Evolutionary conservation across 768 basidiomycete genomes (phyloP).

Genomic region (Xanthoconium purpureum): DNA sequence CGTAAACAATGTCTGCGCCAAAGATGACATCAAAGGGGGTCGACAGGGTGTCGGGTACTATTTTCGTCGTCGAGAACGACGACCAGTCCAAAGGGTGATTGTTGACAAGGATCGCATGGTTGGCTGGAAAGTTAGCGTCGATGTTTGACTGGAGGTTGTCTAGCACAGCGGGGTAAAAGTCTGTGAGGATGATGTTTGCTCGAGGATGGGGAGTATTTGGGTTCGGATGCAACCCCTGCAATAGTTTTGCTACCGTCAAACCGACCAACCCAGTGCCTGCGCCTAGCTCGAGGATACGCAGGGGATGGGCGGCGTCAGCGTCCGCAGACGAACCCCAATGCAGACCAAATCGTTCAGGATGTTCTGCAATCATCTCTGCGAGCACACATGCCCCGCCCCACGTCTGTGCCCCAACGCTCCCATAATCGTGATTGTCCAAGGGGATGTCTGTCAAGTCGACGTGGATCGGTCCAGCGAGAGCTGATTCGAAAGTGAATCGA

Average conservation of each 20-base stretch:
- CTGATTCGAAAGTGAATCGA: conserved; percentile 43
- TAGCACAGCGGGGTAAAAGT: conserved; percentile 49
- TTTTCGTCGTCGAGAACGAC: background rate
- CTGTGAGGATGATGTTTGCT: conserved; percentile 40
- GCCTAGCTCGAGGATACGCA: conserved; percentile 52
- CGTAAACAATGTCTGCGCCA: conserved; percentile 57
- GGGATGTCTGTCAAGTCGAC: conserved; percentile 65
- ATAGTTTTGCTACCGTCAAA: conserved; percentile 37
- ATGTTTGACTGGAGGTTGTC: conserved; percentile 47
- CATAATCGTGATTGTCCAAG: conserved; percentile 64
- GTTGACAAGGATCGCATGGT: conserved; percentile 16
- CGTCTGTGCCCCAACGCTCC: conserved; percentile 80
- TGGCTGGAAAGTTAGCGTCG: conserved; percentile 13
- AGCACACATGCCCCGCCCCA: conserved; percentile 87
- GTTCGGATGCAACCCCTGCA: conserved; percentile 9
- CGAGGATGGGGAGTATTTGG: background rate
- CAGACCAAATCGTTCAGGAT: conserved; percentile 52
- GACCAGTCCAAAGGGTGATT: conserved; percentile 10
- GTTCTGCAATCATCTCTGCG: conserved; percentile 64
- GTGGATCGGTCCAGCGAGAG: conserved; percentile 19
- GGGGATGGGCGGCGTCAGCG: background rate
- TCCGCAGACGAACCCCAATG: background rate
- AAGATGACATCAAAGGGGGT: conserved; percentile 47
- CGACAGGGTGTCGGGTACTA: conserved; percentile 25
- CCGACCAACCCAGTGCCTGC: conserved; percentile 57